Conservation (phyloP, 2,329 filamentous ascomycete genomes). For the Fusarium foetens region DNA sequence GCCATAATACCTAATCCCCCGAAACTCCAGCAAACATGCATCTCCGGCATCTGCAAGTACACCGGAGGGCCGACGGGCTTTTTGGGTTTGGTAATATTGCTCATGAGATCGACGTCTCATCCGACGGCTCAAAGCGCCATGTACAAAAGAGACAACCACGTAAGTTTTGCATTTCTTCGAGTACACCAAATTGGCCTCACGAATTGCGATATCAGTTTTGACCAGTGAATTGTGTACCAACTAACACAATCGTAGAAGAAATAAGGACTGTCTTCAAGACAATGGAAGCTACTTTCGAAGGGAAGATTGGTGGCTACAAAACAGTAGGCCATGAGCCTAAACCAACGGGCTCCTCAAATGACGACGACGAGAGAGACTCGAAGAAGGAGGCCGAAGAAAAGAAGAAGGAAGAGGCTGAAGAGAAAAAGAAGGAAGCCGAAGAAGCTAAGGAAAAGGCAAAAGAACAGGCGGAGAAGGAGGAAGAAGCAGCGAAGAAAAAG, state of each 20-base stretch:
- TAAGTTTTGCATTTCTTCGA: background rate
- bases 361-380: constrained; percentile 16
- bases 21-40: constrained; percentile 44
- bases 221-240: background rate
- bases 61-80: constrained; percentile 42
- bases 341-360: constrained; percentile 23
- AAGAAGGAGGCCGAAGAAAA: constrained; percentile 24
- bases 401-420: constrained; percentile 31
- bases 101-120: constrained; percentile 30
- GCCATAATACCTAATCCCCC: background rate
- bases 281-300: constrained; percentile 53
- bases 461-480: constrained; percentile 18
- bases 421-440: constrained; percentile 27
- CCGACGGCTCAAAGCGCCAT: constrained; percentile 21
- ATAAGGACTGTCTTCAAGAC: constrained; percentile 56
- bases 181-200: background rate
- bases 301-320: constrained; percentile 56
- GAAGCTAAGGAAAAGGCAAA: constrained; percentile 40
- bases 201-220: background rate
- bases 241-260: constrained; percentile 43
- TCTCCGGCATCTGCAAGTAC: constrained; percentile 44
- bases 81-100: constrained; percentile 45
- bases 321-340: constrained; percentile 45
- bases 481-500: constrained; percentile 19
- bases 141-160: constrained; percentile 28